Conservation (phyloP, 2,329 filamentous ascomycete species). For the Aureobasidium sp. region DNA sequence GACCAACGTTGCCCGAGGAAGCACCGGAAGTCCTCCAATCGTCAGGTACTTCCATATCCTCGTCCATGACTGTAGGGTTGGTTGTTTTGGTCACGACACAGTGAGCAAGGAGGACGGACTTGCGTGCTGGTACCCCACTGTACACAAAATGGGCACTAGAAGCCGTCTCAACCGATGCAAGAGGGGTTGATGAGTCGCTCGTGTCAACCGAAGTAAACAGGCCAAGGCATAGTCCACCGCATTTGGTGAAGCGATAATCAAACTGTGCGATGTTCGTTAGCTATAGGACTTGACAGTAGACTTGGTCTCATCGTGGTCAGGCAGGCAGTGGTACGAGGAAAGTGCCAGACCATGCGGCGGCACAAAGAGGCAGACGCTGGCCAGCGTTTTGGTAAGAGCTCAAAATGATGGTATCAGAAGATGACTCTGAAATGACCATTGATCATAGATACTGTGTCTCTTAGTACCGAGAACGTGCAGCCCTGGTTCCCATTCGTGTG, state of each 20-base stretch:
- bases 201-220: slow-evolving; percentile 65
- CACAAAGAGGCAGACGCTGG: background rate
- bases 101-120: slow-evolving; percentile 66
- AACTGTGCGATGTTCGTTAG: slow-evolving; percentile 46
- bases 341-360: background rate
- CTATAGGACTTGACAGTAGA: background rate
- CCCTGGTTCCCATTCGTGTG: background rate
- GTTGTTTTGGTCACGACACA: slow-evolving; percentile 67
- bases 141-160: slow-evolving; percentile 52
- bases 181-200: slow-evolving; percentile 40
- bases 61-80: slow-evolving; percentile 59
- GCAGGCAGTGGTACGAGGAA: background rate
- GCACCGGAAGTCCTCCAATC: slow-evolving; percentile 50
- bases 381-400: background rate
- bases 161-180: slow-evolving; percentile 47
- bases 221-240: slow-evolving; percentile 70
- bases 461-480: background rate
- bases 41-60: slow-evolving; percentile 65
- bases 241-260: slow-evolving; percentile 65
- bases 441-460: background rate
- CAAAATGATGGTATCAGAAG: background rate
- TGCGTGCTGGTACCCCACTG: slow-evolving; percentile 49
- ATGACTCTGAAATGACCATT: background rate
- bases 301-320: background rate
- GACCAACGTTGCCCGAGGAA: slow-evolving; percentile 42